These are phyloP conservation scores for Yamadazyma atmosphaerica DNA, from an alignment of 1,139 yeast species.

Conservation along the genomic window DNA sequence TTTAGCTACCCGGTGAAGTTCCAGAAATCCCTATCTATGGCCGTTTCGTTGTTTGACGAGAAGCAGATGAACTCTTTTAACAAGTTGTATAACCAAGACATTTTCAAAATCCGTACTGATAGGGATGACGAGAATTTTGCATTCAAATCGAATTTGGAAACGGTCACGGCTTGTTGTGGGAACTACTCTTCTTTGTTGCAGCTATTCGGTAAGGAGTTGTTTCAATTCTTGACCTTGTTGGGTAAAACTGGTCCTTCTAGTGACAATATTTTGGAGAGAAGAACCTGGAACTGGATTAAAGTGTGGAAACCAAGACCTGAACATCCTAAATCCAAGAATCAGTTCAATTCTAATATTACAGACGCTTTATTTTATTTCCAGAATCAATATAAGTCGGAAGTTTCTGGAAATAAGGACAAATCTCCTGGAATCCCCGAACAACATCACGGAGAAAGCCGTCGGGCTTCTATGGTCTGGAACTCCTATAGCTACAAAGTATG, in stretches of 20 bases:
- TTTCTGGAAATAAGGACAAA: background rate
- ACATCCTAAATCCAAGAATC: constrained; percentile 3
- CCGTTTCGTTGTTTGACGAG: constrained; percentile 53
- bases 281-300: constrained; percentile 54
- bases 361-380: constrained; percentile 41
- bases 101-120: constrained; percentile 42
- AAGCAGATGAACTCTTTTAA: constrained; percentile 61
- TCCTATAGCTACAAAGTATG: constrained; percentile 26
- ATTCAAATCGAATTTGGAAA: constrained; percentile 69
- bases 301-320: constrained; percentile 38
- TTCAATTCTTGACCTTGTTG: constrained; percentile 46
- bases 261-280: too few species aligned
- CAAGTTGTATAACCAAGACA: constrained; percentile 57
- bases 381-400: constrained; percentile 23
- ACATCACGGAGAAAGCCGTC: too few species aligned
- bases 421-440: too few species aligned
- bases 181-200: constrained; percentile 69
- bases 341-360: constrained; percentile 22
- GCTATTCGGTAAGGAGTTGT: constrained; percentile 61
- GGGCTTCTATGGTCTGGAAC: constrained; percentile 5
- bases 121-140: constrained; percentile 17
- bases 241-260: constrained; percentile 25
- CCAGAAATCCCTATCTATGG: constrained; percentile 49
- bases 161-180: constrained; percentile 83
- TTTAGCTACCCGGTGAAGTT: constrained; percentile 44